phyloP scores from a whole-genome alignment of 139 green algal species.

The Chlamydomonas sp. region DNA sequence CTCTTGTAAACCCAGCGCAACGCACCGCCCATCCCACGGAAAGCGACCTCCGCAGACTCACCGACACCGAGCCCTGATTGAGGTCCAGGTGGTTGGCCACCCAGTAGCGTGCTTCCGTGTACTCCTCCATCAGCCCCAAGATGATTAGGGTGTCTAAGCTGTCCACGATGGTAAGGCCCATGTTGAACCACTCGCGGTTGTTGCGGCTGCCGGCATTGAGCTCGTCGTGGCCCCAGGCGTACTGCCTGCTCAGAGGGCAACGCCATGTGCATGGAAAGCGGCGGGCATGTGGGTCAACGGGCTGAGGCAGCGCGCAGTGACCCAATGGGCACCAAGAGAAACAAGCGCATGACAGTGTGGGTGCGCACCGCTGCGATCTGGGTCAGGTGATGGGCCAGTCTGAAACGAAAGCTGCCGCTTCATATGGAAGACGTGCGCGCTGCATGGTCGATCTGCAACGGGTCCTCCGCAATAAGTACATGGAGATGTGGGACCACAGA shows the following conservation, averaged over 20 bases:
- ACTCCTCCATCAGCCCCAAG: slow-evolving; percentile 63
- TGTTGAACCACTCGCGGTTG: slow-evolving; percentile 64
- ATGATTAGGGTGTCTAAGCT: slow-evolving; percentile 86
- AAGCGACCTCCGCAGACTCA: neutral
- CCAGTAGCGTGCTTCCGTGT: slow-evolving; percentile 65
- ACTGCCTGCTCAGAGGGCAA: slow-evolving; percentile 47
- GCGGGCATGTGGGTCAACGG: too few species aligned
- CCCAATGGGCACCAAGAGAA: too few species aligned
- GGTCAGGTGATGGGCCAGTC: too few species aligned
- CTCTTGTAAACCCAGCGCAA: too few species aligned
- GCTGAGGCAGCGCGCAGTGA: too few species aligned
- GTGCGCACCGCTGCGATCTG: too few species aligned
- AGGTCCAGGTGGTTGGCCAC: slow-evolving; percentile 66
- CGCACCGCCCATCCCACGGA: neutral
- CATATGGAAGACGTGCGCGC: too few species aligned
- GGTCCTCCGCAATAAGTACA: too few species aligned
- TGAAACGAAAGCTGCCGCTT: too few species aligned
- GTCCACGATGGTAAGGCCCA: slow-evolving; percentile 85
- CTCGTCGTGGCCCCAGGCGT: slow-evolving; percentile 86
- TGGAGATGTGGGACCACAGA: too few species aligned
- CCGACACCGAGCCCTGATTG: slow-evolving; percentile 30
- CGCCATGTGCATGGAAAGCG: neutral
- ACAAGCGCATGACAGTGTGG: too few species aligned
- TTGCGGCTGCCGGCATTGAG: slow-evolving; percentile 51
- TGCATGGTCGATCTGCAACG: too few species aligned